Percentiles rank a stretch among this genome's conserved stretches.
Evolutionary conservation across 2,329 filamentous ascomycete species (phyloP).

Genomic region (Calonectria naviculata): DNA sequence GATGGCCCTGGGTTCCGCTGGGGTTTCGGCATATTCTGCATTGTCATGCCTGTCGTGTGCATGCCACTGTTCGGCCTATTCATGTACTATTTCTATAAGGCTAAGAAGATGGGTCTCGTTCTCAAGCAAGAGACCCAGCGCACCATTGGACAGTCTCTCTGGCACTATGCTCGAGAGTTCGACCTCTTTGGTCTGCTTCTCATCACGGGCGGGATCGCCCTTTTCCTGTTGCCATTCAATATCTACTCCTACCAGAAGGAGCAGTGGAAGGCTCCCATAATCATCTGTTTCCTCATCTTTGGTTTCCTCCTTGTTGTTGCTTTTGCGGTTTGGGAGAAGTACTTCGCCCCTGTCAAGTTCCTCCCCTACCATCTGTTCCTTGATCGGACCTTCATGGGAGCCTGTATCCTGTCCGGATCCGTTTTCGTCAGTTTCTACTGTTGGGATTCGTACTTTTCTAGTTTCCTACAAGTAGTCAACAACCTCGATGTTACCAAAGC

Average conservation of each 20-base stretch:
- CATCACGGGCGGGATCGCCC: conserved; percentile 62
- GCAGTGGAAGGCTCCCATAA: conserved; percentile 60
- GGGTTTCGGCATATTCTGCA: conserved; percentile 75
- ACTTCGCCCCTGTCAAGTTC: conserved; percentile 66
- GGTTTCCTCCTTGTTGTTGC: conserved; percentile 65
- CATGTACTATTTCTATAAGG: conserved; percentile 66
- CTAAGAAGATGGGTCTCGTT: conserved; percentile 52
- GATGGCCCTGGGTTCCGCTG: conserved; percentile 70
- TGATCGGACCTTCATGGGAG: conserved; percentile 60
- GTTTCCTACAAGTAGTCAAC: conserved; percentile 65
- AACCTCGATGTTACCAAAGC: conserved; percentile 59
- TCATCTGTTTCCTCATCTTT: conserved; percentile 66
- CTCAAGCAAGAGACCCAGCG: conserved; percentile 72
- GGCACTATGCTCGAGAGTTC: conserved; percentile 66
- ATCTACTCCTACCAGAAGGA: conserved; percentile 57
- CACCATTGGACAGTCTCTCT: conserved; percentile 55
- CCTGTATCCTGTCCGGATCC: conserved; percentile 52
- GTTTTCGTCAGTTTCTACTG: conserved; percentile 58
- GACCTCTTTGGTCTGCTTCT: conserved; percentile 67
- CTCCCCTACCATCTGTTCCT: conserved; percentile 64
- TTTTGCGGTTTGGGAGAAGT: conserved; percentile 69
- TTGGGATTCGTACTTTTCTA: conserved; percentile 62
- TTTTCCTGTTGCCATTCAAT: conserved; percentile 73
- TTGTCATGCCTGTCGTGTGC: conserved; percentile 70
- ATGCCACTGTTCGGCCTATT: conserved; percentile 69